Evolutionary conservation across 2,329 filamentous ascomycete species (phyloP), one percentile per base, ranked within the genome.

Genomic region (Verticillium tricorpus): DNA sequence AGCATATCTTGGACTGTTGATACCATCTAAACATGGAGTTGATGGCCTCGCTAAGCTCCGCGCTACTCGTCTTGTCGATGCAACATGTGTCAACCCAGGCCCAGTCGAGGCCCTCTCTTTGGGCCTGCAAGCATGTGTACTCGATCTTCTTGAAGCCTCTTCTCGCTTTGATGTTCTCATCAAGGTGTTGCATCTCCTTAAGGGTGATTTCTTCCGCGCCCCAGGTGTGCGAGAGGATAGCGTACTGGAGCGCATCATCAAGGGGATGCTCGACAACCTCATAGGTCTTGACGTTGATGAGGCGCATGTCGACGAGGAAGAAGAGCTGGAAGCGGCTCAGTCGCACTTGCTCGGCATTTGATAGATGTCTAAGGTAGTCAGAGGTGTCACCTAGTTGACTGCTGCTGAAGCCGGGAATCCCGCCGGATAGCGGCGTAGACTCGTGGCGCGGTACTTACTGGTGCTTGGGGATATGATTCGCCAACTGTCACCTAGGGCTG

Each of bases 61-160:
- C 67, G 39, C 66, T 70, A 58, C 68, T 73, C 4, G 61, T 63
- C 60, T 74, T 73, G 62, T 76, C 71, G 60, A 76, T 63, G 50
- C 73, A 73, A 67, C 74, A 75, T 6, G 69, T 75, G 61, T 77
- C 75, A n/a, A 75, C 67, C 74, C 75, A 77, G 60, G 25, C 25
- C 25, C 25, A 25, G 25, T 72, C 25, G 25, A 25, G 25, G 59
- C 68, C 72, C 25, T 25, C 25, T 25, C 25, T 25, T 25, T 25
- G 32, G 2, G 72, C 70, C 50, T 50, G 58, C 6, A 45, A 8
- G 57, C 61, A 62, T 11, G 65, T 63, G 17, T 58, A 58, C 28
- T 55, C 37, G 50, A 67, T 66, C 60, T 67, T 67, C 14, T 14
- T 14, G n/a, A 58, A 58, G 6, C 57, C 57, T 6, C 9, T 2